Evolutionary conservation across 345 rosid species (phyloP), one percentile per base, ranked within the genome.

Genomic region (Rhodamnia rubescens): DNA sequence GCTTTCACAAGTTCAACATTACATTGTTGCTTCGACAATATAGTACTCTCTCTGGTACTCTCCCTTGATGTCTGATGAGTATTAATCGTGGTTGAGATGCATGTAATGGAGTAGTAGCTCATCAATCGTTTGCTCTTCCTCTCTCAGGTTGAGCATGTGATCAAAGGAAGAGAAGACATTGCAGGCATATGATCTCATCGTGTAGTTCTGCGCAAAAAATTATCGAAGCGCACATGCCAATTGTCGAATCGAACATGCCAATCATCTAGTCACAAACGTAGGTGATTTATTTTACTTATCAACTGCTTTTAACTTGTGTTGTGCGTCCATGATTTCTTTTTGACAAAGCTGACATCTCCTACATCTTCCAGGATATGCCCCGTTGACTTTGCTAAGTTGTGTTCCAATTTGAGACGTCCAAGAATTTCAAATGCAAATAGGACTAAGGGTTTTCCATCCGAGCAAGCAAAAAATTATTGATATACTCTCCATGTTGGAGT

Each of bases 201-300:
- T 16, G 8, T 27, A 8, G 11, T 64, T 9, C 88, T 94, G 98
- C 74, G n/a, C 69, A 59, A 32, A 96, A 96, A 84, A 92, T 94
- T 82, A 85, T 96, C 50, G 94, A 89, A 27, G 93, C 40, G 75
- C 94, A 42, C 54, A 32, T 14, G 74, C 74, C 40, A 27, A 32
- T 18, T 12, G 8, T 64, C 12, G 40, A 61, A 27, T 86, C 92
- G 93, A 93, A 40, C 59, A 88, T 96, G 90, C 92, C 93, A 11
- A 92, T 94, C 9, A 90, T 96, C 40, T 98, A 95, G 58, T 93
- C 98, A 1, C 98, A 96, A 44, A 93, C 93, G 98, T 93, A 90
- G 50, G 98, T 86, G 4, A 42, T 53, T 24, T 32, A 15, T 22
- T n/a, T 27, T 15, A 64, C 29, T 21, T 61, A 50, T 32, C 36